Base-by-base conservation (phyloP, 345 rosid genomes). In the Acer yangbiense region DNA sequence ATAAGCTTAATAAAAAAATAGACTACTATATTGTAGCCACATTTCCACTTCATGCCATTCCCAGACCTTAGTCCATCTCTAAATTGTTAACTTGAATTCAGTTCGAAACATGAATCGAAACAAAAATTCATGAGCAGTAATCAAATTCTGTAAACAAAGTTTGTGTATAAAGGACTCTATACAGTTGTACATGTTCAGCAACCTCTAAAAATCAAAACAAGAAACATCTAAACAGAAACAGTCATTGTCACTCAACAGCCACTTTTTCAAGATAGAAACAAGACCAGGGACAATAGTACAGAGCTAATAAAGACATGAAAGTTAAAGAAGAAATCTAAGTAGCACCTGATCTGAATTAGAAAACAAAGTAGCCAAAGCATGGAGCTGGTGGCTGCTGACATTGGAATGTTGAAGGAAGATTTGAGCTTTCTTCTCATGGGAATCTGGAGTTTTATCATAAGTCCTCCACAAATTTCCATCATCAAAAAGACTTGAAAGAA, bases 341-440 rank as follows among this genome's bases (percentile, higher is more conserved):
- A 69, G 46, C 69, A 89, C 97, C 95, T 93, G 90, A 81, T 90
- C 89, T 71, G 91, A 89, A 75, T 86, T 90, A 66, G 85, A 82
- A 84, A 90, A 88, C 46, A 89, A 73, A 75, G 93, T 85, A 82
- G 88, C 90, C 74, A 90, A 81, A 81, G 80, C 86, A 82, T 82
- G 87, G 83, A 90, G 86, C 79, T 87, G 93, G 82, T 83, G 86
- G 83, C 76, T 81, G 86, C 93, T 90, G 72, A 90, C 85, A 81
- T 93, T 91, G 84, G 83, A 86, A 79, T 87, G 85, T 80, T 79
- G 85, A 62, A 84, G 77, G 68, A 86, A 82, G 79, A 87, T 85
- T 76, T 75, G 81, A 76, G 81, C 88, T 78, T 77, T 82, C 62
- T 80, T 90, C 77, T 79, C 90, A 87, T 86, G 79, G 52, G 82